phyloP scores from a whole-genome alignment of 202 grass and related monocot genomes.

The Carex sylvatica region DNA sequence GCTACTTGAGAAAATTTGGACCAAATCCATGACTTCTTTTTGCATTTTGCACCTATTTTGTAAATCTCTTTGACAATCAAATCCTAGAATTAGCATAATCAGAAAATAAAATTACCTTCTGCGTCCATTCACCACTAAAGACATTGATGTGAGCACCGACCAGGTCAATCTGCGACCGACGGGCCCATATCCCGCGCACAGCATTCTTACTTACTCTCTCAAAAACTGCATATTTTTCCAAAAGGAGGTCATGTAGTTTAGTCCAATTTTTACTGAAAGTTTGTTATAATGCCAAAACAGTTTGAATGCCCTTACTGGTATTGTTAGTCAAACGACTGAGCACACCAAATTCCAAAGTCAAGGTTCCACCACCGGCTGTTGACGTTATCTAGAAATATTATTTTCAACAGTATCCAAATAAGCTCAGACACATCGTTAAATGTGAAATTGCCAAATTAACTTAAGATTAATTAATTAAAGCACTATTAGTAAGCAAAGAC shows the following conservation, averaged over 20 bases:
- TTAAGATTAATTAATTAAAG: not conserved
- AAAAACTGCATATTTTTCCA: constrained; percentile 68
- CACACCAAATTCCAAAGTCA: constrained; percentile 89
- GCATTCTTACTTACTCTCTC: constrained; percentile 86
- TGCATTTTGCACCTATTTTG: not conserved
- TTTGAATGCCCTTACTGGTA: constrained; percentile 46
- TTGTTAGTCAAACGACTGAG: constrained; percentile 90
- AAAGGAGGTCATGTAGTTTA: constrained; percentile 9
- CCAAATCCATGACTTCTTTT: not conserved
- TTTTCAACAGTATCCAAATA: constrained; percentile 36
- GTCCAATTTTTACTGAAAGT: not conserved
- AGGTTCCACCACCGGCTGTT: constrained; percentile 92
- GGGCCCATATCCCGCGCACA: constrained; percentile 88
- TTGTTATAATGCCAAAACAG: constrained; percentile 8
- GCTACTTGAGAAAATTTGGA: not conserved
- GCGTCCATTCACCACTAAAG: constrained; percentile 97
- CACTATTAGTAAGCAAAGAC: not conserved
- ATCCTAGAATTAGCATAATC: not conserved
- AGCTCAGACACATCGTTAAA: constrained; percentile 23
- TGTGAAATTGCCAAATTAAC: not conserved
- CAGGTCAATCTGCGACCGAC: constrained; percentile 85
- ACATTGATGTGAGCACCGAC: constrained; percentile 98
- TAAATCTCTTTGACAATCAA: not conserved
- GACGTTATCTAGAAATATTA: constrained; percentile 80
- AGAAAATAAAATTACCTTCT: constrained; percentile 58